phyloP scores from a whole-genome alignment of 2,329 filamentous ascomycete genomes.

The Aspergillus awamori region DNA sequence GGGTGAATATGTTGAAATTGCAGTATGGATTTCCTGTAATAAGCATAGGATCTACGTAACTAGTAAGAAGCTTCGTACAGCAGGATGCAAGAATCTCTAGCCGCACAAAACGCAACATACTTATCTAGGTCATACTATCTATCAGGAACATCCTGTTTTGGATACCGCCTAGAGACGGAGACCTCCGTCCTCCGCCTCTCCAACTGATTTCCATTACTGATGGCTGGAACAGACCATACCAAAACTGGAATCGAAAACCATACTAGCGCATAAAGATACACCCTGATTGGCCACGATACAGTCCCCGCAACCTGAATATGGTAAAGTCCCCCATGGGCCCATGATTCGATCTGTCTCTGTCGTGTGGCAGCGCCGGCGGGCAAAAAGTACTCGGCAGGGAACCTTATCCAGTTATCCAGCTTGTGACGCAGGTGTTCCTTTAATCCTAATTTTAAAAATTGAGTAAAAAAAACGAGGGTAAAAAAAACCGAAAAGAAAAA shows the following conservation, averaged over 20 bases:
- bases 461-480: background rate
- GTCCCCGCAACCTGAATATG: background rate
- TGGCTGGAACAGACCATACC: background rate
- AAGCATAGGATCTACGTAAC: no score
- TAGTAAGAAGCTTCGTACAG: no score
- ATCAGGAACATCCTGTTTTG: background rate
- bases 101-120: no score
- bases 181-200: background rate
- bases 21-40: no score
- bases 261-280: background rate
- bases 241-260: background rate
- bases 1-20: no score
- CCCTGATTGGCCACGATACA: background rate
- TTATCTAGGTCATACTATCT: no score
- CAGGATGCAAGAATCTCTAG: no score
- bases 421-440: slow-evolving; percentile 4
- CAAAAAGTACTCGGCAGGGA: slow-evolving; percentile 3
- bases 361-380: background rate
- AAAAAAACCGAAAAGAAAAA: background rate
- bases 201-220: background rate
- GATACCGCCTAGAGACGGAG: background rate
- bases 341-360: background rate
- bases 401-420: slow-evolving; percentile 1
- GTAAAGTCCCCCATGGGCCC: background rate
- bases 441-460: background rate